A percentile compares a stretch with the other conserved stretches of the same genome.
phyloP scores from a whole-genome alignment of 169 alveolate species.

The Cyclospora cayetanensis region DNA sequence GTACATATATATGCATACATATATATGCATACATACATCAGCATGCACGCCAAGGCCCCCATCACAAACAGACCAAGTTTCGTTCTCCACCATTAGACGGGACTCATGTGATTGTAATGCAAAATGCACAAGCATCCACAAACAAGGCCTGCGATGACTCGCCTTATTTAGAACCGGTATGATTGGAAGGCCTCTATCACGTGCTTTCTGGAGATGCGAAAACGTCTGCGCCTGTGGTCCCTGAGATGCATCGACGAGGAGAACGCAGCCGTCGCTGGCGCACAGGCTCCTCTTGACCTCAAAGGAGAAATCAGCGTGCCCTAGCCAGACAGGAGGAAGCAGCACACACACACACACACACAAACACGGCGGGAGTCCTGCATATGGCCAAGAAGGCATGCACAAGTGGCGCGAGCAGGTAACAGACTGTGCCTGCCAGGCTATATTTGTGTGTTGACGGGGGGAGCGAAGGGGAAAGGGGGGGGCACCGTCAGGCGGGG shows the following conservation, averaged over 20 bases:
- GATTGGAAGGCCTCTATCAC: background rate
- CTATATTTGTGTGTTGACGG: no score
- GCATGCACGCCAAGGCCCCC: background rate
- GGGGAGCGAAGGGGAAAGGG: background rate
- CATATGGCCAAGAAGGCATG: no score
- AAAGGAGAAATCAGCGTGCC: slow-evolving; percentile 94
- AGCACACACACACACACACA: background rate
- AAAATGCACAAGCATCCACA: no score
- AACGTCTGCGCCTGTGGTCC: slow-evolving; percentile 96
- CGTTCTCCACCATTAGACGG: no score
- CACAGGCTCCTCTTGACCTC: slow-evolving; percentile 94
- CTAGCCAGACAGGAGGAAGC: slow-evolving; percentile 28
- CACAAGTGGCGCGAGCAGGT: no score
- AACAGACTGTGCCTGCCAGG: no score
- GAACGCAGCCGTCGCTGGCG: slow-evolving; percentile 94
- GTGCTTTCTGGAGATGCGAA: slow-evolving; percentile 77
- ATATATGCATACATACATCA: background rate
- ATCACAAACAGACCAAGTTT: background rate
- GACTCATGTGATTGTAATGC: no score
- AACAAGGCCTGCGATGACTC: no score
- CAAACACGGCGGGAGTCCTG: no score
- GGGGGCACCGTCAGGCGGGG: no score
- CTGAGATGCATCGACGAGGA: slow-evolving; percentile 93
- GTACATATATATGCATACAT: background rate
- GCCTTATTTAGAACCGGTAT: slow-evolving; percentile 35